Percentiles rank a stretch among this genome's conserved stretches.
Evolutionary conservation across 2,329 filamentous ascomycete genomes (phyloP).

Genomic region (Stagonosporopsis vannaccii): DNA sequence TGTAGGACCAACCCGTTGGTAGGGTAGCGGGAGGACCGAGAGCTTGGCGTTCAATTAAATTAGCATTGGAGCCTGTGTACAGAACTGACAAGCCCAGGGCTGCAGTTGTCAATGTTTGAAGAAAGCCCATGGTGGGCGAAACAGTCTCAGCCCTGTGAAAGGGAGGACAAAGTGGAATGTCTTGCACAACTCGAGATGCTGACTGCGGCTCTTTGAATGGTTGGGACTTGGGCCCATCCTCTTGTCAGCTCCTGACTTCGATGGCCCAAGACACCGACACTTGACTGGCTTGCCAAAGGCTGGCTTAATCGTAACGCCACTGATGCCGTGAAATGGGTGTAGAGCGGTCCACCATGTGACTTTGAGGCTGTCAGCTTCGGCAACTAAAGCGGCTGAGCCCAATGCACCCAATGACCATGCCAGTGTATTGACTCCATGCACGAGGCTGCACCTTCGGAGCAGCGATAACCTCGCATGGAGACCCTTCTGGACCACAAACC

Average conservation of each 20-base stretch:
- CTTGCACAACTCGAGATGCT: slow-evolving; percentile 2
- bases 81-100: slow-evolving; percentile 13
- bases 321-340: background rate
- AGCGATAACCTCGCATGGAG: background rate
- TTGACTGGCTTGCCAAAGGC: slow-evolving; percentile 1
- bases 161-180: background rate
- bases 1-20: slow-evolving; percentile 30
- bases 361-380: slow-evolving; percentile 1
- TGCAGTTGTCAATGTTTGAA: slow-evolving; percentile 1
- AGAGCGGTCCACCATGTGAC: background rate
- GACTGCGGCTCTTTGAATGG: slow-evolving; percentile 3
- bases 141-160: background rate
- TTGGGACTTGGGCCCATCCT: background rate
- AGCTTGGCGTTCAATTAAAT: slow-evolving; percentile 12
- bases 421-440: background rate
- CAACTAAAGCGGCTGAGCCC: background rate
- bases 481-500: background rate
- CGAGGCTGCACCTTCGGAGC: background rate
- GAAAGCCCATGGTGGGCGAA: slow-evolving; percentile 7
- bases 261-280: background rate
- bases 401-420: slow-evolving; percentile 6
- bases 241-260: slow-evolving; percentile 1
- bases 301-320: background rate
- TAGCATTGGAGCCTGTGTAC: slow-evolving; percentile 1
- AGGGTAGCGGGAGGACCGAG: slow-evolving; percentile 1